Conservation (phyloP, 805 yeast species). For the Groenewaldozyma tartarivorans region DNA sequence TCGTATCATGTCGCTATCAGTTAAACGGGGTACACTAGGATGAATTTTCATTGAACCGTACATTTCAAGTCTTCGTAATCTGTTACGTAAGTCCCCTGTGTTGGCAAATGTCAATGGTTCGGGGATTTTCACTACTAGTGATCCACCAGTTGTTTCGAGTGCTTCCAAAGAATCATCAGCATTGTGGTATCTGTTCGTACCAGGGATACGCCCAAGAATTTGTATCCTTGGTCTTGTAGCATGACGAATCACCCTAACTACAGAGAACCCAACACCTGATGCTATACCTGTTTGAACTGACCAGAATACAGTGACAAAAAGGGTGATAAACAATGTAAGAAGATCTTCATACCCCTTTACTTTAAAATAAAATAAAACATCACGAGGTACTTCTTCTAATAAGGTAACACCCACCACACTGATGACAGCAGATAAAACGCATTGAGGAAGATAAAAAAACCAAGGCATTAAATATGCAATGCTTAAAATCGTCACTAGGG, state of each 20-base stretch:
- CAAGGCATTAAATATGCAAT: conserved; percentile 49
- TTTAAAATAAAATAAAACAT: conserved; percentile 59
- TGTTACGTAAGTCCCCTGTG: conserved; percentile 60
- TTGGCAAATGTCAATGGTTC: conserved; percentile 88
- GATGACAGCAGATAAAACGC: conserved; percentile 72
- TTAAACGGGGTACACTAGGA: conserved; percentile 56
- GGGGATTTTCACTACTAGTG: conserved; percentile 70
- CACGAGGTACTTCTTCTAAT: conserved; percentile 77
- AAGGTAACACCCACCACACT: conserved; percentile 68
- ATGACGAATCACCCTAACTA: conserved; percentile 69
- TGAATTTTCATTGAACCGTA: conserved; percentile 69
- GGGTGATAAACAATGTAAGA: conserved; percentile 54
- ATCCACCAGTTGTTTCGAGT: conserved; percentile 51
- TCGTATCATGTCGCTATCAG: conserved; percentile 38
- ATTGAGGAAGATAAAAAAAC: conserved; percentile 66
- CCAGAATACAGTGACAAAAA: conserved; percentile 52
- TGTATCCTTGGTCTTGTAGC: conserved; percentile 79
- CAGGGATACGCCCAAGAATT: conserved; percentile 61
- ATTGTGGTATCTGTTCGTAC: conserved; percentile 53
- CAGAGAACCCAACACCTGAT: conserved; percentile 74
- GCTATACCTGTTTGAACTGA: conserved; percentile 87
- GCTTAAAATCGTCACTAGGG: conserved; percentile 60
- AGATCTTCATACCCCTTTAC: conserved; percentile 74
- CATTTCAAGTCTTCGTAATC: conserved; percentile 60
- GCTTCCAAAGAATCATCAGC: conserved; percentile 50